A percentile compares a stretch with the other conserved stretches of the same genome.
phyloP scores from a whole-genome alignment of 1,139 yeast genomes.

The Candida sanyaensis region DNA sequence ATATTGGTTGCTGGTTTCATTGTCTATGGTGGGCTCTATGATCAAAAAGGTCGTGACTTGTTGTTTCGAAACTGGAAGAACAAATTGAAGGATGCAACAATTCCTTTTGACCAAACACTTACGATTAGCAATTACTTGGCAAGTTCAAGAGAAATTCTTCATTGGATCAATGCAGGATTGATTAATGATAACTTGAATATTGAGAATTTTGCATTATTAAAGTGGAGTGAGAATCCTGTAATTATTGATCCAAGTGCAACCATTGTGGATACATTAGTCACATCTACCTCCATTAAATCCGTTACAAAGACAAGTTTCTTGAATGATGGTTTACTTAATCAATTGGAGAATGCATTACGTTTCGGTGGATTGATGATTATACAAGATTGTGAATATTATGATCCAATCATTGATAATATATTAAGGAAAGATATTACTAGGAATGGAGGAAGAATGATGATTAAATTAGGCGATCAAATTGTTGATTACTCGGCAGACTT shows the following conservation, averaged over 20 bases:
- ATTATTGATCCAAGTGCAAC: constrained; percentile 74
- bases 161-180: constrained; percentile 58
- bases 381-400: constrained; percentile 77
- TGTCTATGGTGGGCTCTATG: constrained; percentile 63
- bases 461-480: constrained; percentile 61
- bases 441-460: constrained; percentile 71
- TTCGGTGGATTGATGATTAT: constrained; percentile 80
- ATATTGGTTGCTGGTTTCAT: constrained; percentile 62
- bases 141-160: constrained; percentile 38
- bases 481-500: constrained; percentile 72
- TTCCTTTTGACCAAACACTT: constrained; percentile 43
- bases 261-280: constrained; percentile 41
- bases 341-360: constrained; percentile 75
- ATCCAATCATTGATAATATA: constrained; percentile 69
- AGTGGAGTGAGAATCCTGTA: constrained; percentile 46
- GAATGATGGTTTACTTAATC: constrained; percentile 67
- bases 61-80: constrained; percentile 44
- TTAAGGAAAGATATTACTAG: constrained; percentile 60
- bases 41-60: constrained; percentile 50
- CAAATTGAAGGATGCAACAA: constrained; percentile 35
- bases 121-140: constrained; percentile 36
- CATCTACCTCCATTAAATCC: constrained; percentile 32
- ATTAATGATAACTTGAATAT: constrained; percentile 64
- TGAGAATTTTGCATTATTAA: constrained; percentile 64
- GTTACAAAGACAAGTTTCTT: constrained; percentile 68